A percentile compares a stretch with the other conserved stretches of the same genome.
Conservation (phyloP, 2,329 filamentous ascomycete genomes). For the Aschersonia sp. region DNA sequence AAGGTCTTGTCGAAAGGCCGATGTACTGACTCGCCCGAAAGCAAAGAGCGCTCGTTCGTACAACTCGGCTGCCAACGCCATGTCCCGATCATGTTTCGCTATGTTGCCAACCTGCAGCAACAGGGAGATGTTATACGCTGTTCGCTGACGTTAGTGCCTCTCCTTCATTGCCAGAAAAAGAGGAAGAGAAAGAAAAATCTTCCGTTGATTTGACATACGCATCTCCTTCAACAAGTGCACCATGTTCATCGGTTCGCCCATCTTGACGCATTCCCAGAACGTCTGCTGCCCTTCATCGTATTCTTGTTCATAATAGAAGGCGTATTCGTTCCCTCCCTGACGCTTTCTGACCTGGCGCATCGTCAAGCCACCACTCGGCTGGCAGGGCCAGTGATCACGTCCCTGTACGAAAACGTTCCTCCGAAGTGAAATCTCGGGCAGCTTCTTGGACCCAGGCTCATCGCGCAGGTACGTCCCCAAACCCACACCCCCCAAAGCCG, state of each 20-base stretch:
- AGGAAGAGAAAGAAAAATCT: too few relatives aligned
- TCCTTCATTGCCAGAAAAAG: too few relatives aligned
- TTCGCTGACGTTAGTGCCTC: too few relatives aligned
- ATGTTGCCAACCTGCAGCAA: conserved; percentile 90
- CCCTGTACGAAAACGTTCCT: conserved; percentile 77
- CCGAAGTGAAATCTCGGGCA: conserved; percentile 57
- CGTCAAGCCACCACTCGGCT: conserved; percentile 64
- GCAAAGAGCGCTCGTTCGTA: conserved; percentile 85
- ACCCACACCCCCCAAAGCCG: conserved; percentile 36
- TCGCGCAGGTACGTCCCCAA: conserved; percentile 39
- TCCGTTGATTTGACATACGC: conserved; percentile 15
- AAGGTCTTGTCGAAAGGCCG: conserved; percentile 63
- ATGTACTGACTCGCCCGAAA: conserved; percentile 78
- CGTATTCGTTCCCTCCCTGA: conserved; percentile 48
- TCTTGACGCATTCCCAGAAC: conserved; percentile 71
- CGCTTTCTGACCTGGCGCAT: conserved; percentile 48
- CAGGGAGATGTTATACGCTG: conserved; percentile 80
- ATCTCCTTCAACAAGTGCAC: conserved; percentile 48
- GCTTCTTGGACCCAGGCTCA: conserved; percentile 40
- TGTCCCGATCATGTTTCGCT: conserved; percentile 80
- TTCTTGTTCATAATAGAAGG: conserved; percentile 56
- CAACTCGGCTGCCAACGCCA: conserved; percentile 71
- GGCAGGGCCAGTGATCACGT: conserved; percentile 74
- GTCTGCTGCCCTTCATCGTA: conserved; percentile 64
- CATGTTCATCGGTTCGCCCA: conserved; percentile 70